phyloP scores from a whole-genome alignment of 768 basidiomycete species.

The Suillus clintonianus region DNA sequence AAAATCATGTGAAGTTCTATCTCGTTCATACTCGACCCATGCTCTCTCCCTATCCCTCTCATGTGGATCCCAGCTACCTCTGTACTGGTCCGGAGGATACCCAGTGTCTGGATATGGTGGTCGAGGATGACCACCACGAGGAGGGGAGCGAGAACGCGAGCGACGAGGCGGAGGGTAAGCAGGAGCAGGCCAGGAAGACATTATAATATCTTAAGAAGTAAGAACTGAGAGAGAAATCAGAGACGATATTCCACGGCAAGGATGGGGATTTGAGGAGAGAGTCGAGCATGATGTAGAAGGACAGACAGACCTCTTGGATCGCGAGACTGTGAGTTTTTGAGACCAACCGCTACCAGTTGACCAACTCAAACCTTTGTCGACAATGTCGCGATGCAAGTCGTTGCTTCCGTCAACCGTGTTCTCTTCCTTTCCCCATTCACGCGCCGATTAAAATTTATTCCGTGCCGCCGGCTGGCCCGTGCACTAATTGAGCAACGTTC shows the following conservation, averaged over 20 bases:
- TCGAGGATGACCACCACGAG: slow-evolving; percentile 52
- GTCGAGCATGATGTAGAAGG: slow-evolving; percentile 84
- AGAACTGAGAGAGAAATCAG: slow-evolving; percentile 49
- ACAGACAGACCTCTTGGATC: slow-evolving; percentile 92
- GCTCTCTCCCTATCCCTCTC: slow-evolving; percentile 62
- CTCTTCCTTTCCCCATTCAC: slow-evolving; percentile 14
- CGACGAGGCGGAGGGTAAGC: slow-evolving; percentile 74
- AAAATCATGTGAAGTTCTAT: slow-evolving; percentile 69
- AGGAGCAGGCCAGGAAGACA: slow-evolving; percentile 74
- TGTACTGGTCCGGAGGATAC: slow-evolving; percentile 60
- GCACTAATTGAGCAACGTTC: slow-evolving; percentile 9
- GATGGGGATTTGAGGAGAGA: slow-evolving; percentile 61
- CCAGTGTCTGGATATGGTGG: slow-evolving; percentile 56
- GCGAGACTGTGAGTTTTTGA: slow-evolving; percentile 44
- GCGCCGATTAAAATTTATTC: slow-evolving; percentile 25
- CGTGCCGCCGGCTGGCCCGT: slow-evolving; percentile 13
- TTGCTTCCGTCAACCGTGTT: slow-evolving; percentile 13
- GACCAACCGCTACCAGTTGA: slow-evolving; percentile 27
- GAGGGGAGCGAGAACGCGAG: slow-evolving; percentile 82
- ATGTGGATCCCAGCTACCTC: slow-evolving; percentile 68
- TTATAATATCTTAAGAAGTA: slow-evolving; percentile 45
- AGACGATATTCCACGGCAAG: slow-evolving; percentile 49
- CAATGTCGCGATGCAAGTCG: slow-evolving; percentile 60
- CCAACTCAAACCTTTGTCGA: slow-evolving; percentile 41
- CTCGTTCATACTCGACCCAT: slow-evolving; percentile 68